These are phyloP conservation scores for Trametes hirsuta DNA, from an alignment of 1,284 basidiomycete species.

Conservation along the genomic window DNA sequence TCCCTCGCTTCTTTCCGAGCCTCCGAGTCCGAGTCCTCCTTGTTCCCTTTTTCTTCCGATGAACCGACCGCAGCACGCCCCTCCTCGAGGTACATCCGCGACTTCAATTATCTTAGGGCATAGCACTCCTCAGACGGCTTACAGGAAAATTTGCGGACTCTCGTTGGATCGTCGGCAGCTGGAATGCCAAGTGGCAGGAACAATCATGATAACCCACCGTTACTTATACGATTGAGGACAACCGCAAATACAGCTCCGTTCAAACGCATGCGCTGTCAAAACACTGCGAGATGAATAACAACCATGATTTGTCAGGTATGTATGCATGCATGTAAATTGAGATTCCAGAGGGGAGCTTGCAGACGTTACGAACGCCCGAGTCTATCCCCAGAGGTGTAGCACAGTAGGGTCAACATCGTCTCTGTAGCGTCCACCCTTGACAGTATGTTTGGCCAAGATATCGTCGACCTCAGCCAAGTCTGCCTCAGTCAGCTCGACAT, in stretches of 20 bases:
- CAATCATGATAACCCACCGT: too few relatives aligned
- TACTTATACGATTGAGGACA: too few relatives aligned
- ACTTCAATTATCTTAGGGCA: too few relatives aligned
- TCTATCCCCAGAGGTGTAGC: constrained; percentile 33
- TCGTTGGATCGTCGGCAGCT: too few relatives aligned
- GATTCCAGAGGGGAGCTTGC: too few relatives aligned
- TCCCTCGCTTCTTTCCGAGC: constrained; percentile 9
- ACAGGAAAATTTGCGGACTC: too few relatives aligned
- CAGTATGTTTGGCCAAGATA: constrained; percentile 30
- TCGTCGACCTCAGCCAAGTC: constrained; percentile 43
- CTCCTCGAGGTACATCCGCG: background rate
- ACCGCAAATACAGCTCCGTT: too few relatives aligned
- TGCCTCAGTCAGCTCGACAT: constrained; percentile 44
- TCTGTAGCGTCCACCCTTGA: constrained; percentile 38
- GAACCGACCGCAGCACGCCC: constrained; percentile 2
- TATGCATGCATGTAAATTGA: too few relatives aligned
- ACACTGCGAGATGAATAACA: too few relatives aligned
- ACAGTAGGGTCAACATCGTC: constrained; percentile 27
- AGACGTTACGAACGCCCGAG: background rate
- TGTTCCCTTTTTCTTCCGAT: constrained; percentile 12
- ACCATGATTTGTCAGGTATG: background rate
- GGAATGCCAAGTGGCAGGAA: too few relatives aligned
- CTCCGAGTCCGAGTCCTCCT: background rate
- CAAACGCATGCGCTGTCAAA: too few relatives aligned
- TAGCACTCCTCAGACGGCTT: too few relatives aligned